Conservation (phyloP, 2,329 filamentous ascomycete genomes). For the Endoconidiophora laricicola region DNA sequence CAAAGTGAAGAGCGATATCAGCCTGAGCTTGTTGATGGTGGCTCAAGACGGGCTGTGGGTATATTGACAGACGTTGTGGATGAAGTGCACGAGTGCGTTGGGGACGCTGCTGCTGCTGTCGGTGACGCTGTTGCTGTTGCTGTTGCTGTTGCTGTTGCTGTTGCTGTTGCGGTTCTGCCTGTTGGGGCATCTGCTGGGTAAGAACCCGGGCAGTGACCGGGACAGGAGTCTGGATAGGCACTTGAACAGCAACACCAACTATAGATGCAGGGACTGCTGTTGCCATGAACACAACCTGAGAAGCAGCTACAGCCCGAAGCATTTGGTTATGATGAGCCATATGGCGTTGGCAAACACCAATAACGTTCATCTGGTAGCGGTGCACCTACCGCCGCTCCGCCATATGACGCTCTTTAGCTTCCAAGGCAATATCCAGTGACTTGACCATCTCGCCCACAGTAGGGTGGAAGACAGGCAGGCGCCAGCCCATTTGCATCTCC, state of each 20-base stretch:
- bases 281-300: no score
- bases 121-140: neutral
- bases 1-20: no score
- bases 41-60: neutral
- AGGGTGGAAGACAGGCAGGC: constrained; percentile 22
- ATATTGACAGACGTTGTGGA: neutral
- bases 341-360: no score
- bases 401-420: constrained; percentile 4
- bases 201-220: neutral
- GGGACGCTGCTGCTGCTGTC: no score
- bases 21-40: neutral
- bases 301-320: no score
- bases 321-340: no score
- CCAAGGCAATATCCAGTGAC: neutral
- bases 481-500: constrained; percentile 48
- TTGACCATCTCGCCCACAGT: constrained; percentile 10
- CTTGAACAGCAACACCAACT: no score
- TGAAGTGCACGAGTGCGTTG: neutral
- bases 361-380: constrained; percentile 1
- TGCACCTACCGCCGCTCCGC: constrained; percentile 8
- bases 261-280: no score
- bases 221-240: no score
- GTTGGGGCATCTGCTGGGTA: neutral
- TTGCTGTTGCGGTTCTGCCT: neutral
- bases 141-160: neutral